Evolutionary conservation across 768 basidiomycete genomes (phyloP).

Genomic region (Hypsizygus marmoreus): DNA sequence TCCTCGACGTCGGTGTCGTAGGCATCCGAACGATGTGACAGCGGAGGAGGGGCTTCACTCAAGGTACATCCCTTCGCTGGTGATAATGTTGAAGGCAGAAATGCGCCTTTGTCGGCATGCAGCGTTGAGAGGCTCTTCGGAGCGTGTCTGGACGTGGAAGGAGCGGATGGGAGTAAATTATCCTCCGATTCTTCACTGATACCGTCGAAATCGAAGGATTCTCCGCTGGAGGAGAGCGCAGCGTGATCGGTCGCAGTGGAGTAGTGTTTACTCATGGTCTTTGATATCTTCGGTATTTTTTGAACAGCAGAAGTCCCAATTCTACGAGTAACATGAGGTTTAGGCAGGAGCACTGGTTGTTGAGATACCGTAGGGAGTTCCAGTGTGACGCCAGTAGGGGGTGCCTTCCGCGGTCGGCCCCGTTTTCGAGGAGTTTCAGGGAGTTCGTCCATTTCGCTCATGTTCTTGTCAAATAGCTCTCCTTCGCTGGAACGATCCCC

Average conservation of each 20-base stretch:
- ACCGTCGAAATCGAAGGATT: constrained; percentile 23
- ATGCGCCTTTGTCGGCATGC: neutral
- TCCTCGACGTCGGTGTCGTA: neutral
- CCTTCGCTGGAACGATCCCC: constrained; percentile 24
- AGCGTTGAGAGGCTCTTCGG: neutral
- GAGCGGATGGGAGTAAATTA: neutral
- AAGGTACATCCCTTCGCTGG: no score
- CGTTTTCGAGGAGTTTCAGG: constrained; percentile 24
- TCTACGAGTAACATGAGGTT: neutral
- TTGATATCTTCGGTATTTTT: neutral
- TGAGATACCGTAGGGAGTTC: constrained; percentile 2
- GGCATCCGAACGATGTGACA: no score
- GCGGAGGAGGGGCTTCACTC: no score
- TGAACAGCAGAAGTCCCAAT: neutral
- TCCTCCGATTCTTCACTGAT: constrained; percentile 14
- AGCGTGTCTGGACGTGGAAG: neutral
- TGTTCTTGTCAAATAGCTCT: constrained; percentile 30
- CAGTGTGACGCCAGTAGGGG: constrained; percentile 1
- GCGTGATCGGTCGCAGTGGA: constrained; percentile 1
- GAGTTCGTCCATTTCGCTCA: constrained; percentile 17
- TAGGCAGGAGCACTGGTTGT: constrained; percentile 13
- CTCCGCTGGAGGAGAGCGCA: constrained; percentile 19
- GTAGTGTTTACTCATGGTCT: constrained; percentile 3
- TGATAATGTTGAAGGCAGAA: neutral
- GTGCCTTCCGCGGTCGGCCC: constrained; percentile 21